Evolutionary conservation across 2,329 filamentous ascomycete genomes (phyloP), one percentile per base, ranked within the genome.

Genomic region (Phaeosphaeria sp.): DNA sequence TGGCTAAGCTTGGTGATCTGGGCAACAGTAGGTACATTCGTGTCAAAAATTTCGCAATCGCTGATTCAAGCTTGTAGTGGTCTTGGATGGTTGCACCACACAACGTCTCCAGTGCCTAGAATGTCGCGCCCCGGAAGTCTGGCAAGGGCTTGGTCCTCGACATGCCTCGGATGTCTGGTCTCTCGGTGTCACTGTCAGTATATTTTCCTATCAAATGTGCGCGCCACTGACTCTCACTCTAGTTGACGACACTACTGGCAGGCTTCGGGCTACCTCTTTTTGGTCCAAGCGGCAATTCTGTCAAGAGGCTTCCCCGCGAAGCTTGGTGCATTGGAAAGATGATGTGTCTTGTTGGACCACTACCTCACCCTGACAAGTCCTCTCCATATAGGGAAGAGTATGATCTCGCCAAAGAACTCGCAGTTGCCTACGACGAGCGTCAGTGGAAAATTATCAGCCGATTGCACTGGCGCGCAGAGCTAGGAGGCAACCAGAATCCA

Each of bases 281-380:
- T 49, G 65, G 65, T 13, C 21, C 51, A 2, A 22, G 36, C 1
- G 63, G 69, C 49, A 70, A 67, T 33, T 56, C 61, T 13, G 52
- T 68, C 33, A 51, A 70, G 52, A 55, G 48, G 13, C 47, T 27
- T 27, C 25, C 43, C 5, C 59, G 57, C 6, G 66, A 68, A 57
- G 52, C 63, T 21, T 68, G 61, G 61, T 69, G 65, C 49, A 66
- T 68, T 47, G 65, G 66, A 2, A 67, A 69, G 49, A 60, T 69
- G 30, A 56, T 59, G 7, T 55, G 60, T 55, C 61, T 67, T 11
- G 40, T 68, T 49, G 60, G 65, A 8, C 56, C 59, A 2, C 49
- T 68, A 30, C 49, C 40, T 46, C 39, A 47, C 25, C 63, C 66
- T 55, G 47, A 64, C 47, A 30, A 56, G 36, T 3, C 13, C 40